phyloP scores from a whole-genome alignment of 2,329 filamentous ascomycete genomes.

The Calonectria crousiana region DNA sequence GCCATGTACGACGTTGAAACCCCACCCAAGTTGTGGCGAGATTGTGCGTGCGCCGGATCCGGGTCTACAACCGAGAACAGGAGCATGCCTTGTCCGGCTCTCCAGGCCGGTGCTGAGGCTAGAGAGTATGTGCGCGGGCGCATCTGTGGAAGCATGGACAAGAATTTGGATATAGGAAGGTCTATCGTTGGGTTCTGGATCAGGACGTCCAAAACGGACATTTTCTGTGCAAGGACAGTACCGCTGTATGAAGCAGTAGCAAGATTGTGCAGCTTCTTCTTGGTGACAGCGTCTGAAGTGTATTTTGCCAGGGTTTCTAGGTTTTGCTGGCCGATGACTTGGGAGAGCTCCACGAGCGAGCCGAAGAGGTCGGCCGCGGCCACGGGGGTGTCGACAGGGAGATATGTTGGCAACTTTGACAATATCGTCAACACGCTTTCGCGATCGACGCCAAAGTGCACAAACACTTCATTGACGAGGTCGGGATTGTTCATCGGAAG shows the following conservation, averaged over 20 bases:
- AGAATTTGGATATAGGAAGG: neutral
- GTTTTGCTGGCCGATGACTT: neutral
- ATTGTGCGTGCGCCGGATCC: neutral
- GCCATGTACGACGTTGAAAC: neutral
- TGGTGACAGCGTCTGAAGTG: neutral
- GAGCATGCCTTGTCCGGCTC: neutral
- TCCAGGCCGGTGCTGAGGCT: neutral
- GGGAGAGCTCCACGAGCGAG: neutral
- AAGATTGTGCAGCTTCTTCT: neutral
- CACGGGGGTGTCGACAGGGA: neutral
- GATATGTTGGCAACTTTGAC: neutral
- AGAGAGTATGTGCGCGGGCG: neutral
- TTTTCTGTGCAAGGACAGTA: neutral
- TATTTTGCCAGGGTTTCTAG: neutral
- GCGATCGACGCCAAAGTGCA: neutral
- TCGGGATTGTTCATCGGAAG: neutral
- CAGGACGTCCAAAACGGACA: neutral
- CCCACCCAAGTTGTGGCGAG: neutral
- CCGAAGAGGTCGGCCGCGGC: neutral
- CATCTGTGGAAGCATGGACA: slow-evolving; percentile 6
- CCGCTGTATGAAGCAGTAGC: neutral
- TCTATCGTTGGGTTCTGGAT: neutral
- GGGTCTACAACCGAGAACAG: neutral
- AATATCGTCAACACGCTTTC: neutral
- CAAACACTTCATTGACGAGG: neutral